Conservation (phyloP, 164 flowering plant genomes). For the Taxillus chinensis region DNA sequence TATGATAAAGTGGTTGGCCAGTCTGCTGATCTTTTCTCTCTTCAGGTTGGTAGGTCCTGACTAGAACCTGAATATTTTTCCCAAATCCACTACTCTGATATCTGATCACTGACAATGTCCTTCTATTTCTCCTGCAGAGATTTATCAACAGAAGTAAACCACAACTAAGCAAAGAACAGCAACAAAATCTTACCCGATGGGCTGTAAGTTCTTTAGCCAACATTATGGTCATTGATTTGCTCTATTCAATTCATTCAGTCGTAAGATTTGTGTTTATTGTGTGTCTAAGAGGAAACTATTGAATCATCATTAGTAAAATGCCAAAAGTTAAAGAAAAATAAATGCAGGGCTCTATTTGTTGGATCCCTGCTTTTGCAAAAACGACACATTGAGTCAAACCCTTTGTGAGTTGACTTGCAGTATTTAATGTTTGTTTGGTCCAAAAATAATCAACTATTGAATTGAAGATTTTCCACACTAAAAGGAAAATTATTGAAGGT, state of each 20-base stretch:
- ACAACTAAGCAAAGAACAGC: slow-evolving; percentile 73
- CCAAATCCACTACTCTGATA: neutral
- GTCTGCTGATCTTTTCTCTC: slow-evolving; percentile 92
- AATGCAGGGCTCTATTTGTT: no score
- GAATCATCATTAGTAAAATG: no score
- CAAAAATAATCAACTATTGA: neutral
- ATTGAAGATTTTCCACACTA: neutral
- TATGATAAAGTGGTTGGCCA: slow-evolving; percentile 94
- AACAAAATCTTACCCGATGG: slow-evolving; percentile 96
- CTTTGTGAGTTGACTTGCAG: neutral
- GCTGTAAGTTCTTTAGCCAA: slow-evolving; percentile 52
- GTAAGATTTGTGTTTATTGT: no score
- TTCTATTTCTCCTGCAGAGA: slow-evolving; percentile 34
- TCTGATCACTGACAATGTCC: neutral
- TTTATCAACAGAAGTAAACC: slow-evolving; percentile 87
- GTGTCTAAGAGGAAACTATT: no score
- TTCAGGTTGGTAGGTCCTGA: slow-evolving; percentile 50
- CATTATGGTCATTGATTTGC: neutral
- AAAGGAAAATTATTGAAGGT: slow-evolving; percentile 39
- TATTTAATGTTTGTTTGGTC: neutral
- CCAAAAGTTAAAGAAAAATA: no score
- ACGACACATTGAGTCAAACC: no score
- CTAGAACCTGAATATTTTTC: no score
- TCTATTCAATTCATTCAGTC: no score
- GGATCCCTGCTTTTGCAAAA: neutral